These are phyloP conservation scores for Cystofilobasidium ferigula DNA, from an alignment of 768 basidiomycete genomes.

Conservation along the genomic window DNA sequence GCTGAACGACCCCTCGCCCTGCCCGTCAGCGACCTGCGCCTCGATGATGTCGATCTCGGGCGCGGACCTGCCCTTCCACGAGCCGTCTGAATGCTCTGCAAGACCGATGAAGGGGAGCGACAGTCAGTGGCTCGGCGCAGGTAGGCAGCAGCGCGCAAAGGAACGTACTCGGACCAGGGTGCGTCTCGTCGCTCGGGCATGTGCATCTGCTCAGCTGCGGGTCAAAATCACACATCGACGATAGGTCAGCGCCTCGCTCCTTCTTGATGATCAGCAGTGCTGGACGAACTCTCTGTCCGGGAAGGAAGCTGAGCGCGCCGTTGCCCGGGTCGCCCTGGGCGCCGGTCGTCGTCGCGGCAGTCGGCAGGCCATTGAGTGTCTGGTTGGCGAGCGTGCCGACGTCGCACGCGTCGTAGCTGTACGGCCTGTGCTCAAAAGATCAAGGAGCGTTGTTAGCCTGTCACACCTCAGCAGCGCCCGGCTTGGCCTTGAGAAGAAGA, in stretches of 20 bases:
- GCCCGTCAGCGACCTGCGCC: slow-evolving; percentile 39
- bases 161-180: not conserved
- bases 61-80: slow-evolving; percentile 33
- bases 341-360: slow-evolving; percentile 52
- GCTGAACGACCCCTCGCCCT: slow-evolving; percentile 12
- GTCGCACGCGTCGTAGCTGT: slow-evolving; percentile 54
- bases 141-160: too few relatives aligned
- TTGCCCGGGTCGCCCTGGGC: slow-evolving; percentile 40
- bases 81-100: not conserved
- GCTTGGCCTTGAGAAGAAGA: too few relatives aligned
- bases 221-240: too few relatives aligned
- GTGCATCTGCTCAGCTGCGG: not conserved
- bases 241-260: too few relatives aligned
- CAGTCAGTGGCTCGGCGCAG: too few relatives aligned
- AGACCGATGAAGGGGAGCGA: too few relatives aligned
- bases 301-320: slow-evolving; percentile 63
- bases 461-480: too few relatives aligned
- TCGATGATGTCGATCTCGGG: slow-evolving; percentile 58
- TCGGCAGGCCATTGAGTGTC: slow-evolving; percentile 51
- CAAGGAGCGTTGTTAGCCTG: too few relatives aligned
- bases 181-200: not conserved
- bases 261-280: too few relatives aligned
- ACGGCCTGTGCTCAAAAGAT: too few relatives aligned
- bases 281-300: slow-evolving; percentile 71
- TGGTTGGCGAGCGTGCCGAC: slow-evolving; percentile 86